Conservation (phyloP, 23 red algal genomes). For the Gracilaria caudata region DNA sequence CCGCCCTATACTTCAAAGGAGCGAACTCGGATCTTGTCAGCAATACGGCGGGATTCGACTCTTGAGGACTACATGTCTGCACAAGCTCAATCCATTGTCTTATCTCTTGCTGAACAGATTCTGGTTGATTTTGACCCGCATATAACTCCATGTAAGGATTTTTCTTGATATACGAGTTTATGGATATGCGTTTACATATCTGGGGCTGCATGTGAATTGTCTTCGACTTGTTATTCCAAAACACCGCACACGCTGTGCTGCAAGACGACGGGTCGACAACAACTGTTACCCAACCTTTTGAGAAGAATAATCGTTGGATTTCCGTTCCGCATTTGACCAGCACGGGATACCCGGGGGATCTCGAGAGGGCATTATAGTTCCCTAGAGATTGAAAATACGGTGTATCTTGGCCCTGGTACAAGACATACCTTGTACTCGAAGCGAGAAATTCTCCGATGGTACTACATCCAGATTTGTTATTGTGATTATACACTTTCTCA, state of each 20-base stretch:
- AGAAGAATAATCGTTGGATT: conserved; percentile 10
- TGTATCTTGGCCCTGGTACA: conserved; percentile 48
- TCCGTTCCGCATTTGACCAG: background rate
- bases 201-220: conserved; percentile 24
- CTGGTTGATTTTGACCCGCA: conserved; percentile 27
- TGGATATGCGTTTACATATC: background rate
- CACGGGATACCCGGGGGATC: background rate
- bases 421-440: background rate
- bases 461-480: background rate
- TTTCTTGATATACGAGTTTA: conserved; percentile 25
- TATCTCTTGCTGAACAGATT: conserved; percentile 6
- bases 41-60: background rate
- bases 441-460: conserved; percentile 27
- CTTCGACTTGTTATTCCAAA: conserved; percentile 41
- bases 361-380: background rate
- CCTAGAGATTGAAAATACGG: conserved; percentile 1
- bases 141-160: conserved; percentile 46
- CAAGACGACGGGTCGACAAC: conserved; percentile 10
- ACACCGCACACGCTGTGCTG: conserved; percentile 34
- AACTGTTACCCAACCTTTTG: conserved; percentile 21
- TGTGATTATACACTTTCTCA: background rate
- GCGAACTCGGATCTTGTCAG: conserved; percentile 16
- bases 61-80: conserved; percentile 15
- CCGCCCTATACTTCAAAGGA: background rate
- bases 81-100: conserved; percentile 21